Base-by-base conservation (phyloP, 163 green algal species). In the Trebouxia gelatinosa region DNA sequence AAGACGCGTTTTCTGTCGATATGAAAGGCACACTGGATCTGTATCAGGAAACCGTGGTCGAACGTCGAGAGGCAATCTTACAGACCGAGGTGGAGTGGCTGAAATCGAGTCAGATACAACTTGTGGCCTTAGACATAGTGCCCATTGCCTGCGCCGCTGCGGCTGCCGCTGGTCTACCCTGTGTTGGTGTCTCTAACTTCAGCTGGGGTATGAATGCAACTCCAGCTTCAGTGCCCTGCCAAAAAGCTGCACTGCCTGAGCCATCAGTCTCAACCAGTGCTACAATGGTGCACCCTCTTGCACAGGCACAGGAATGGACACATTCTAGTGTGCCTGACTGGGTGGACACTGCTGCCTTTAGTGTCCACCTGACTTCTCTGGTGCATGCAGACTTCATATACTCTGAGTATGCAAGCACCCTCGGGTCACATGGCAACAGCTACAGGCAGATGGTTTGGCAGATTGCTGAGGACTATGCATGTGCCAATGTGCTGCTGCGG, bases 61-160 rank as follows among this genome's bases (percentile, higher is more conserved):
- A 72, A 1, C 77, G 75, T 17, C 32, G 80, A 21, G 83, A 82
- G 4, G 68, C 51, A n/a, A 74, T 92, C 23, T 61, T 93, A 6
- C 78, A 83, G 35, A 75, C 62, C 40, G 90, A 94, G 66, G 40
- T 46, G 35, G 70, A 80, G 2, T 94, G 88, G 90, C 77, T 94
- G 38, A 23, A 74, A 7, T 74, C 61, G 7, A 84, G 70, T 29
- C 26, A 58, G 34, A 78, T 86, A 21, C 70, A 91, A 74, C 54
- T 93, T 2, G 90, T 95, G 6, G 79, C 91, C 21, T 86, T 82
- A n/a, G 90, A 94, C 78, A 83, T 91, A 4, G 88, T 94, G 28
- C 90, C 90, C 13, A 50, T 93, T 21, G 86, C 83, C 13, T 93
- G 84, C 48, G 75, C 83, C 40, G 87, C 87, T 28, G 90, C 90